phyloP scores from a whole-genome alignment of 2,329 filamentous ascomycete species.

The Aureobasidium sp. region DNA sequence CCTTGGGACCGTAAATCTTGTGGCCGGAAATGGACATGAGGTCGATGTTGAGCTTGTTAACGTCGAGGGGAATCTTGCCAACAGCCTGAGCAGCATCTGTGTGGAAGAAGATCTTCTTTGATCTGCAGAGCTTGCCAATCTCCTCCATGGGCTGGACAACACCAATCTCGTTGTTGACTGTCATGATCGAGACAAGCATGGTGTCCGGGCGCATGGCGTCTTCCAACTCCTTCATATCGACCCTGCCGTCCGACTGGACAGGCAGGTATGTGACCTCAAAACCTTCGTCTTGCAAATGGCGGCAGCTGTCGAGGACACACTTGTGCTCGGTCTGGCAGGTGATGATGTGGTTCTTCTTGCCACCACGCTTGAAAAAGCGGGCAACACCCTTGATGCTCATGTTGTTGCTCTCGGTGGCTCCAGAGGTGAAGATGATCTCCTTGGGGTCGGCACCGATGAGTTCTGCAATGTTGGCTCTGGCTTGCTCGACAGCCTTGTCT shows the following conservation, averaged over 20 bases:
- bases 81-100: conserved; percentile 94
- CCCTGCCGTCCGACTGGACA: conserved; percentile 75
- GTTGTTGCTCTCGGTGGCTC: conserved; percentile 97
- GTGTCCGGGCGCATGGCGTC: conserved; percentile 87
- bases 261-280: conserved; percentile 96
- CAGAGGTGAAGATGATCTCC: conserved; percentile 98
- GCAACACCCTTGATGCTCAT: conserved; percentile 99
- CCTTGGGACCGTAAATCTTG: conserved; percentile 98
- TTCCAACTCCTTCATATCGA: conserved; percentile 76
- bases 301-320: conserved; percentile 93
- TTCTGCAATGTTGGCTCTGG: conserved; percentile 70
- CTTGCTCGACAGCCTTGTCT: conserved; percentile 84
- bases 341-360: conserved; percentile 98
- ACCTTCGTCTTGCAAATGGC: conserved; percentile 93
- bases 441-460: conserved; percentile 93
- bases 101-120: conserved; percentile 96
- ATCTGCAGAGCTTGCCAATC: conserved; percentile 85
- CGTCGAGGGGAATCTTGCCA: conserved; percentile 95
- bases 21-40: conserved; percentile 98
- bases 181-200: conserved; percentile 90
- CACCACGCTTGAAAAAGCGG: conserved; percentile 81
- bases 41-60: conserved; percentile 97
- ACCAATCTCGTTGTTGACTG: conserved; percentile 98
- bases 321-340: conserved; percentile 98
- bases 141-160: conserved; percentile 95